Evolutionary conservation across 2,329 filamentous ascomycete species (phyloP), one percentile per base, ranked within the genome.

Genomic region (Aspergillus neotritici): DNA sequence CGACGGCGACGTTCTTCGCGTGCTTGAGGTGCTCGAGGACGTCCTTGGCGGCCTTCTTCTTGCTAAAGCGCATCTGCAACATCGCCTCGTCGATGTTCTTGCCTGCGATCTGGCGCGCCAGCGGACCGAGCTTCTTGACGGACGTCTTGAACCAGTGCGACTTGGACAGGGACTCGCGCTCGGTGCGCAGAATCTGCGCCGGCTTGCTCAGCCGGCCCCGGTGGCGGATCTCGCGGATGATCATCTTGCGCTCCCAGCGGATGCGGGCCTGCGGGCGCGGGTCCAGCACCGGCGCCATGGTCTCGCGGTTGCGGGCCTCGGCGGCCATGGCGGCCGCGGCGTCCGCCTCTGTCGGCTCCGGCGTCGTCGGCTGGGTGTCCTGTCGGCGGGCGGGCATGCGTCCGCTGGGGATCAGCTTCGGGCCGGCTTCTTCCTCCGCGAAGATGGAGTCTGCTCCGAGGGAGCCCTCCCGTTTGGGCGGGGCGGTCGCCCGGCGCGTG

Each of bases 51-150:
- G 85, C 86, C 72, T 89, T 91, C 79, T 98, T 98, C 74, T 88
- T 87, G 66, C 84, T 91, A 72, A 91, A 97, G 43, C 84, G 80
- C 87, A 98, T 95, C 75, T 98, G 93, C 42, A 86, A 71, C 53
- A 97, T 87, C 11, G 93, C 93, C 30, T 98, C 90, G 45, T 94
- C 88, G 48, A 98, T 75, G n/a, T 84, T 83, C 78, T 96, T 97
- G 53, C 93, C 93, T 2, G 82, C 78, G 60, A 98, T 93, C 71
- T 97, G 93, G 43, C 85, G 81, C 16, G 91, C 83, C 38, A 98
- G 72, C 57, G 86, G 84, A 40, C 84, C 83, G 43, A 98, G 76
- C 73, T 98, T 98, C 80, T 98, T 98, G 51, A 87, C 74, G 37
- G 83, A 88, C 2, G 93, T 96, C 57, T 89, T 83, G 62, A 96